These are phyloP conservation scores for Mucor sp. DNA, from an alignment of 371 early-diverging fungal genomes.

Conservation along the genomic window DNA sequence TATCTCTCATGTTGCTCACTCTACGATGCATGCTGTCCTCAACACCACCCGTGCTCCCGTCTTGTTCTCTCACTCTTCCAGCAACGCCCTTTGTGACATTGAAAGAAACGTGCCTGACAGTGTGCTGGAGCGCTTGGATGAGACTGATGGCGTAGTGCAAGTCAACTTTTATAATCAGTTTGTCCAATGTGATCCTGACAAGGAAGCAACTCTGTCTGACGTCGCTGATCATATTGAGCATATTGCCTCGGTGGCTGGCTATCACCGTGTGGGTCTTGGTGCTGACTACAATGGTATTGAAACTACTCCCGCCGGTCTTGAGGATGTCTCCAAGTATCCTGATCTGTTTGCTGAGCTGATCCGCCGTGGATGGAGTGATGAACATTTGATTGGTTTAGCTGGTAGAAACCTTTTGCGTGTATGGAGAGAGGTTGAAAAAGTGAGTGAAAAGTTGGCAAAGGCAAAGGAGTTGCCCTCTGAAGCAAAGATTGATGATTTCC, in stretches of 20 bases:
- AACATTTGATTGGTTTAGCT: constrained; percentile 58
- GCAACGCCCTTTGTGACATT: constrained; percentile 52
- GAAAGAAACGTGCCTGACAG: constrained; percentile 72
- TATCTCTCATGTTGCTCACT: constrained; percentile 64
- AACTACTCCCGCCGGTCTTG: constrained; percentile 54
- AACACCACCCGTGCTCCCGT: constrained; percentile 59
- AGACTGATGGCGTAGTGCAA: constrained; percentile 69
- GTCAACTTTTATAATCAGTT: constrained; percentile 61
- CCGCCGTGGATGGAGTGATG: constrained; percentile 58
- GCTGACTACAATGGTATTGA: constrained; percentile 70
- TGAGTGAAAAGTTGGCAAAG: constrained; percentile 30
- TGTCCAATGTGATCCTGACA: constrained; percentile 46
- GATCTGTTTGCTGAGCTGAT: constrained; percentile 62
- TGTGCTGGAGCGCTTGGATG: constrained; percentile 49
- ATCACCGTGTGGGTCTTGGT: constrained; percentile 65
- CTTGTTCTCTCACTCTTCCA: constrained; percentile 67
- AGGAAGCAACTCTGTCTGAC: constrained; percentile 46
- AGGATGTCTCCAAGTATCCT: constrained; percentile 70
- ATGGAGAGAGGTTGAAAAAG: constrained; percentile 51
- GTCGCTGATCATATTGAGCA: constrained; percentile 68
- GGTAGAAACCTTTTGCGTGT: constrained; percentile 57
- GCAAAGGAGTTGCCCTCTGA: constrained; percentile 38
- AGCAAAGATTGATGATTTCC: constrained; percentile 21
- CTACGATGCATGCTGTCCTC: constrained; percentile 64
- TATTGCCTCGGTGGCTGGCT: constrained; percentile 57